These are phyloP conservation scores for Euphorbia lathyris DNA, from an alignment of 345 rosid genomes.

Conservation along the genomic window DNA sequence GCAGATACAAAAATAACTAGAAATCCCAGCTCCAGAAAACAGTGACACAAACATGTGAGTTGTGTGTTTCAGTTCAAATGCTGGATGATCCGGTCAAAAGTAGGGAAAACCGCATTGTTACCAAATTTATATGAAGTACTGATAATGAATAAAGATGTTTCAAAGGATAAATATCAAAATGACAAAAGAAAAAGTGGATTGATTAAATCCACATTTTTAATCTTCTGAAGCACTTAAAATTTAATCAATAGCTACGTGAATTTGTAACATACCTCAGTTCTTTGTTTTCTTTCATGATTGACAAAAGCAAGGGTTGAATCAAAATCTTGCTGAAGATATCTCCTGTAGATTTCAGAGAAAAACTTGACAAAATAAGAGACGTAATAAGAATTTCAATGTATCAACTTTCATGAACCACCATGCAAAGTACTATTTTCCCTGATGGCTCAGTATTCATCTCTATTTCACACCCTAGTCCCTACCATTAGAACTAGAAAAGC, in stretches of 20 bases:
- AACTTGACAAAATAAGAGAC: constrained; percentile 3
- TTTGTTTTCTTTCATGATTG: constrained; percentile 89
- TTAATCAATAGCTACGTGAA: constrained; percentile 10
- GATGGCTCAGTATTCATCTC: background rate
- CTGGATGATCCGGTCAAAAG: background rate
- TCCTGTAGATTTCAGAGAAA: constrained; percentile 46
- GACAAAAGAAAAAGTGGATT: background rate
- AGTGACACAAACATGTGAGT: background rate
- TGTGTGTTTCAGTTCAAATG: background rate
- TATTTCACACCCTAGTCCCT: background rate
- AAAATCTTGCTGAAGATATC: constrained; percentile 89
- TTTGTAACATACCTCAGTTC: constrained; percentile 55
- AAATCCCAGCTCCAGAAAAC: background rate
- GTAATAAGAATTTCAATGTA: background rate
- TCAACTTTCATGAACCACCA: background rate
- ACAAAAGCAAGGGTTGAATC: constrained; percentile 83
- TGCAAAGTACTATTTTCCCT: background rate
- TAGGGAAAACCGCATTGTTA: background rate
- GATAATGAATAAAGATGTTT: background rate
- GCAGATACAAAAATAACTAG: background rate
- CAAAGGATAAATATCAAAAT: too few species aligned
- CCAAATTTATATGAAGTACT: background rate
- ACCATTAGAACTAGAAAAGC: background rate
- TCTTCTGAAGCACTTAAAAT: constrained; percentile 3
- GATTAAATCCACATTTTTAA: background rate